Evolutionary conservation across 352 stramenopile species (phyloP), one percentile per base, ranked within the genome.

Genomic region (Globisporangium nunn): DNA sequence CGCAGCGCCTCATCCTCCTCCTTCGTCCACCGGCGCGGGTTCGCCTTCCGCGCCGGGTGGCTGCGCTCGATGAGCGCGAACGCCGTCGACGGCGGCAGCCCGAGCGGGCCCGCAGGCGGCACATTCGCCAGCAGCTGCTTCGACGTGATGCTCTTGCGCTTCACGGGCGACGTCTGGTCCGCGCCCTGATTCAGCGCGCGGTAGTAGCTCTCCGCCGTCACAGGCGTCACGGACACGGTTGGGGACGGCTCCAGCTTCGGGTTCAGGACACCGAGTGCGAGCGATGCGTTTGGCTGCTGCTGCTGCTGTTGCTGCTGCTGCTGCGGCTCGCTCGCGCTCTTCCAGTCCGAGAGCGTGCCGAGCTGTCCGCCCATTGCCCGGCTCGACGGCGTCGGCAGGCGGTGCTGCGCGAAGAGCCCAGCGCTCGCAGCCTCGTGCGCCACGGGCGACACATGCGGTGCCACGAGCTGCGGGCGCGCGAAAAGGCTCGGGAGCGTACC

Each of bases 1-100:
- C 86, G 75, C 33, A 97, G 68, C 14, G 84, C 79, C 15, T 97
- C 84, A 58, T 97, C 89, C 57, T 97, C 89, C 29, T 96, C 83
- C 46, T 87, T 82, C 7, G 78, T 95, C 88, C 89, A 97, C 11
- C 82, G 75, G 4, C 81, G 78, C 53, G 83, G 81, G 51, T 87
- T 90, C 12, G 82, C 78, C 64, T 92, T 93, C 35, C 81, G 58
- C 37, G 55, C 53, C 2, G 75, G 15, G 65, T 75, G 12, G 69
- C 41, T 82, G 61, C 43, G 74, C 45, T 64, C 58, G 17, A 64
- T 61, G 14, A 64, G 40, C 37, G 58, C 58, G 40, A 47, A 59
- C 29, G 52, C 52, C 29, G 58, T 63, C 8, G 52, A 63, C 11
- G 58, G 52, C 4, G 58, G 52, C 39, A 61, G 30, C 0, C 54